Conservation (phyloP, 2,329 filamentous ascomycete species). For the Stachybotrys elegans region DNA sequence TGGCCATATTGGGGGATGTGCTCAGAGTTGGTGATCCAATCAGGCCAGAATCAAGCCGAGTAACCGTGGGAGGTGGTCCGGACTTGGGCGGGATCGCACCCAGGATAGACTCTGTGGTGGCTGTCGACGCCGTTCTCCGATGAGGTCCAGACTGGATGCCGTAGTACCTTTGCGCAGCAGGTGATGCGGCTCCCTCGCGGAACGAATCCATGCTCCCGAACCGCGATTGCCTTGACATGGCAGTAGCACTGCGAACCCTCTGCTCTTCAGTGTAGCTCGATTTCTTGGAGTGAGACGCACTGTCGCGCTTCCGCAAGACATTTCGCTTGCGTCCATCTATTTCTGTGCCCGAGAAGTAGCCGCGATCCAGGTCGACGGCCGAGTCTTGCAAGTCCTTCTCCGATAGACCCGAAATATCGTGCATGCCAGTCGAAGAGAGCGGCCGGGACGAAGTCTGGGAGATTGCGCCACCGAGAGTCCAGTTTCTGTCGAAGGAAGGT, state of each 20-base stretch:
- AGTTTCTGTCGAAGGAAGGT: slow-evolving; percentile 65
- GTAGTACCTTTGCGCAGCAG: slow-evolving; percentile 68
- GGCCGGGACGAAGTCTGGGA: slow-evolving; percentile 36
- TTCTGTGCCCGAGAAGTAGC: slow-evolving; percentile 91
- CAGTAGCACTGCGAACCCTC: slow-evolving; percentile 58
- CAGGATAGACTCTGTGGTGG: slow-evolving; percentile 49
- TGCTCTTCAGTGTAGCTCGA: slow-evolving; percentile 76
- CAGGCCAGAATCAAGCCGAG: slow-evolving; percentile 49
- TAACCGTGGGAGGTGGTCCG: slow-evolving; percentile 50
- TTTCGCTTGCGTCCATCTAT: slow-evolving; percentile 71
- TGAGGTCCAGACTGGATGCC: slow-evolving; percentile 44
- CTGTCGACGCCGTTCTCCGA: slow-evolving; percentile 57
- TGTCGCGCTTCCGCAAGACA: slow-evolving; percentile 74
- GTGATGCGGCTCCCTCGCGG: slow-evolving; percentile 54
- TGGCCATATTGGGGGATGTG: slow-evolving; percentile 38
- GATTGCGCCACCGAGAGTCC: slow-evolving; percentile 56
- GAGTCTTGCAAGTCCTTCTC: slow-evolving; percentile 40
- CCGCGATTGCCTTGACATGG: slow-evolving; percentile 68
- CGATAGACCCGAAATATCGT: slow-evolving; percentile 35
- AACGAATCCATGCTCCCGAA: slow-evolving; percentile 76
- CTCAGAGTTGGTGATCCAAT: slow-evolving; percentile 35
- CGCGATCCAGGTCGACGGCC: slow-evolving; percentile 67
- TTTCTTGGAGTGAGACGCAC: slow-evolving; percentile 58
- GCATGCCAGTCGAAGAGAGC: slow-evolving; percentile 47
- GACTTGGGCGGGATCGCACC: slow-evolving; percentile 50